Percentiles rank a stretch among this genome's conserved stretches.
Evolutionary conservation across 1,139 yeast species (phyloP).

Genomic region (Pneumocystis jirovecii): DNA sequence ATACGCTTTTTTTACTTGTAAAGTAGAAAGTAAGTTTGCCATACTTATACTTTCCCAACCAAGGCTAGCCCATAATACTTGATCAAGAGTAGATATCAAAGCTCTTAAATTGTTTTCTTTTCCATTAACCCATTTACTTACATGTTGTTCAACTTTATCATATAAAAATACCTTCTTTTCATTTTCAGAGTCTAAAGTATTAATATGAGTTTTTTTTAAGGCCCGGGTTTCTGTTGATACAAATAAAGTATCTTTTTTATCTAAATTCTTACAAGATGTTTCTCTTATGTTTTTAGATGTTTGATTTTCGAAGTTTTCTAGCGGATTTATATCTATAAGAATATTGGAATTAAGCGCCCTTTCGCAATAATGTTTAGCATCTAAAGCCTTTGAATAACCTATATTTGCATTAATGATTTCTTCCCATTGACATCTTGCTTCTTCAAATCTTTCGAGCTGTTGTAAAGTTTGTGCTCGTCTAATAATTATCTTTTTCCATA

Average conservation of each 20-base stretch:
- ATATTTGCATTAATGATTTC: slow-evolving; percentile 52
- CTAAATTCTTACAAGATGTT: neutral
- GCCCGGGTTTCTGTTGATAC: slow-evolving; percentile 18
- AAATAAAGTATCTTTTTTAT: slow-evolving; percentile 10
- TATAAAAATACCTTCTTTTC: slow-evolving; percentile 37
- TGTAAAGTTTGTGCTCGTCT: slow-evolving; percentile 78
- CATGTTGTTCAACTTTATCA: slow-evolving; percentile 41
- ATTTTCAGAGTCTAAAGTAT: slow-evolving; percentile 23
- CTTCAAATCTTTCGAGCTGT: slow-evolving; percentile 45
- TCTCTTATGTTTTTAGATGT: neutral
- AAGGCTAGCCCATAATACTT: slow-evolving; percentile 45
- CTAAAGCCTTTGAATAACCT: slow-evolving; percentile 50
- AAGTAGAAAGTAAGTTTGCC: slow-evolving; percentile 75
- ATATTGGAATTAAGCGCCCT: slow-evolving; percentile 34
- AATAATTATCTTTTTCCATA: slow-evolving; percentile 56
- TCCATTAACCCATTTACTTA: slow-evolving; percentile 54
- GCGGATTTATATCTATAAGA: slow-evolving; percentile 20
- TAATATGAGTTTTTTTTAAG: slow-evolving; percentile 16
- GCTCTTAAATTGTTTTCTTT: slow-evolving; percentile 70
- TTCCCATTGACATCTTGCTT: slow-evolving; percentile 44
- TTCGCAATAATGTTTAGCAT: slow-evolving; percentile 69
- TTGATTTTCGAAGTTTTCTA: slow-evolving; percentile 17
- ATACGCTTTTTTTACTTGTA: slow-evolving; percentile 71
- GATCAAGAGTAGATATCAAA: slow-evolving; percentile 49
- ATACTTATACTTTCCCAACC: slow-evolving; percentile 51